Evolutionary conservation across 2,329 filamentous ascomycete genomes (phyloP), one percentile per base, ranked within the genome.

Genomic region (Diplodia scrobiculata): DNA sequence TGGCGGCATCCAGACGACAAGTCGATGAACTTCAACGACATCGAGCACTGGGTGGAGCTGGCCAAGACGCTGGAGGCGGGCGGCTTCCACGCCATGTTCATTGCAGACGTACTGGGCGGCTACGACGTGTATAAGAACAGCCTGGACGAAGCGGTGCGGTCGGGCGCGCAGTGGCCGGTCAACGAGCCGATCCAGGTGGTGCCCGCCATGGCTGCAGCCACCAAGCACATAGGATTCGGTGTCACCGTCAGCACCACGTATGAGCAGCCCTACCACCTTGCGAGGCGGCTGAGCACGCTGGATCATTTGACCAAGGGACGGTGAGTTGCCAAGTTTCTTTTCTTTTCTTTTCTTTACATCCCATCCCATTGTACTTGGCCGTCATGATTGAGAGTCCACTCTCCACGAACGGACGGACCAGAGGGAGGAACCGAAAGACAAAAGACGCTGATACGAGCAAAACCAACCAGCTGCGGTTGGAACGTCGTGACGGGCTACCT

Each of bases 111-210:
- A 2, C 80, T 90, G 76, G 86, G 86, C 3, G 86, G 86, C 5
- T 90, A 90, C 72, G 88, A 91, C 77, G 87, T 90, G 4, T 91
- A 89, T 76, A 86, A 86, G 67, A 65, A 67, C 21, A 87, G 85
- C 67, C 79, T 90, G 2, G 82, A 84, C 2, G 84, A 87, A 0
- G 85, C 87, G 0, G 83, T 89, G 58, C 74, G 81, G 0, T 85
- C 86, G 0, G 88, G 86, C 1, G 86, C 87, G 0, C 88, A 91
- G 74, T 90, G 86, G 83, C 88, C 88, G 0, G 86, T 90, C n/a
- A 89, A 89, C 67, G 88, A 91, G 72, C 88, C 88, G 0, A 72
- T 90, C 1, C 82, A 84, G 1, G 82, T 87, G 2, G 80, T 90
- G 0, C 82, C 87, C 1, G 87, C 87, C 2, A 89, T 90, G 87